Evolutionary conservation across 306 rosid species (phyloP).

Genomic region (Corylus heterophylla): DNA sequence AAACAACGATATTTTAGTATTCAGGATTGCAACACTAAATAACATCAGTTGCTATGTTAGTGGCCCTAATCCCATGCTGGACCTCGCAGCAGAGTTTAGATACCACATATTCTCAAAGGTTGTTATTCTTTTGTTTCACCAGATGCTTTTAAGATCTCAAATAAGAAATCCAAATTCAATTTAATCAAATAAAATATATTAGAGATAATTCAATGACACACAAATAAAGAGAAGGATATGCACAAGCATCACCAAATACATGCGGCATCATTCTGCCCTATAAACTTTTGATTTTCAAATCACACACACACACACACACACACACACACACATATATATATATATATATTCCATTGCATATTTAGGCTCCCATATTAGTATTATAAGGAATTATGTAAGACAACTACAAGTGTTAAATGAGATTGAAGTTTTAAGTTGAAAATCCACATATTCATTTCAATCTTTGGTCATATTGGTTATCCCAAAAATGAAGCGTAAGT

Average conservation of each 20-base stretch:
- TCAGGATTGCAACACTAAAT: too few species aligned
- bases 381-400: too few species aligned
- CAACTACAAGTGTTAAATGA: not conserved
- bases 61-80: conserved; percentile 75
- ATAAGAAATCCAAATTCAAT: not conserved
- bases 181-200: not conserved
- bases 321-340: too few species aligned
- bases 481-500: too few species aligned
- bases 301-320: not conserved
- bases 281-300: not conserved
- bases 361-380: not conserved
- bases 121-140: not conserved
- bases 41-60: conserved; percentile 82
- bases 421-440: not conserved
- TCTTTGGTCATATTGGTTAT: too few species aligned
- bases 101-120: conserved; percentile 89
- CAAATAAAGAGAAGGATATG: not conserved
- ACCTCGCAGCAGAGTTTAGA: conserved; percentile 81
- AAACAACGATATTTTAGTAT: too few species aligned
- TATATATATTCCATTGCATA: not conserved
- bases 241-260: not conserved
- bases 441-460: not conserved
- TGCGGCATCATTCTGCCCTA: not conserved
- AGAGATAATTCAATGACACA: not conserved
- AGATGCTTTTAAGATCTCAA: not conserved